Percentiles rank a stretch among this genome's conserved stretches.
Evolutionary conservation across 2,329 filamentous ascomycete genomes (phyloP).

Genomic region (Penicillium sp.): DNA sequence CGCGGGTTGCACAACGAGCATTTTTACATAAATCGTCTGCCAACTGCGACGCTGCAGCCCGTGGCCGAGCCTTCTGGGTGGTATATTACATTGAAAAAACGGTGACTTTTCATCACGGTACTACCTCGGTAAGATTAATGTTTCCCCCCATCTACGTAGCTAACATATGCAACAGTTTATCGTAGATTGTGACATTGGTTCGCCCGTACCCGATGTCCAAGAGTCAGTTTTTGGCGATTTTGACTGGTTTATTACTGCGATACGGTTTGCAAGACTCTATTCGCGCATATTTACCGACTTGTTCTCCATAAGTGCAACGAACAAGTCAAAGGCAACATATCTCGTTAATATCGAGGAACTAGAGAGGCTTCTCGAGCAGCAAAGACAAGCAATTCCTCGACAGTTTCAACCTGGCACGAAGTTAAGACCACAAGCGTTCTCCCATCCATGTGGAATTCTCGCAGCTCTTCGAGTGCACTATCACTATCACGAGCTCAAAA

Average conservation of each 20-base stretch:
- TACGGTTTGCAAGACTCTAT: neutral
- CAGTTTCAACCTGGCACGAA: slow-evolving; percentile 3
- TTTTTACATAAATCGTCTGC: neutral
- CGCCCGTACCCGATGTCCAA: neutral
- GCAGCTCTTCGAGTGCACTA: slow-evolving; percentile 1
- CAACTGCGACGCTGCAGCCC: neutral
- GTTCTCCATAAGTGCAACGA: neutral
- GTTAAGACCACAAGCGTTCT: neutral
- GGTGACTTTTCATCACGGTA: neutral
- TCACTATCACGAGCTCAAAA: slow-evolving; percentile 1
- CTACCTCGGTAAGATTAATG: neutral
- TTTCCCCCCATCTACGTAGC: neutral
- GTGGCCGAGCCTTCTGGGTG: slow-evolving; percentile 5
- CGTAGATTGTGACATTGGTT: neutral
- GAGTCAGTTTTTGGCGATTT: neutral
- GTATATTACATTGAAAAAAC: slow-evolving; percentile 7
- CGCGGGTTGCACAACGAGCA: slow-evolving; percentile 1
- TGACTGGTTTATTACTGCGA: slow-evolving; percentile 3
- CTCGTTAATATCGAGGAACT: neutral
- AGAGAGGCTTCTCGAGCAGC: neutral
- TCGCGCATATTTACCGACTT: neutral
- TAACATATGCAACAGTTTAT: neutral
- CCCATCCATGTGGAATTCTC: neutral
- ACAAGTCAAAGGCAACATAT: neutral
- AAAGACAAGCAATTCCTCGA: neutral